Conservation (phyloP, 768 basidiomycete species). For the Leccinum aurantiacum region DNA sequence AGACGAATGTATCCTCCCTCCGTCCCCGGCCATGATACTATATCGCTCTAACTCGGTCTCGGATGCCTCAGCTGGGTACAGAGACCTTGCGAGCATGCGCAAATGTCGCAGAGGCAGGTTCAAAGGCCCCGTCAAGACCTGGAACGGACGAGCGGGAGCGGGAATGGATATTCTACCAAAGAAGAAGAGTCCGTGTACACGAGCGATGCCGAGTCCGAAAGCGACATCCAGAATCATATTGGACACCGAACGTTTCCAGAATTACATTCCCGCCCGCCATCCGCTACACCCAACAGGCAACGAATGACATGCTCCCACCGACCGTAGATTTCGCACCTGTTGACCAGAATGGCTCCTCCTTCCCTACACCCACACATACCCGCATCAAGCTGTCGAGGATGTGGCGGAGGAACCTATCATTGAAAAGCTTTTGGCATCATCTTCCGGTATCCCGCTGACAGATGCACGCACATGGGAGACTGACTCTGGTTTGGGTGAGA, state of each 20-base stretch:
- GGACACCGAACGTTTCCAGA: background rate
- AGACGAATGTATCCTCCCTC: conserved; percentile 6
- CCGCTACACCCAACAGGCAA: background rate
- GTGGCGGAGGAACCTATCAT: conserved; percentile 28
- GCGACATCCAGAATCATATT: conserved; percentile 6
- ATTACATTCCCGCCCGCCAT: background rate
- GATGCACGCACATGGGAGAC: conserved; percentile 34
- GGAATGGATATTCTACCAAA: conserved; percentile 24
- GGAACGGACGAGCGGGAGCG: conserved; percentile 30
- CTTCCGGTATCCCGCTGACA: conserved; percentile 19
- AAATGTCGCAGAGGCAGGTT: conserved; percentile 30
- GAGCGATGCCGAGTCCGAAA: conserved; percentile 27
- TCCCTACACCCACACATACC: conserved; percentile 8
- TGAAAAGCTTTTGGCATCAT: conserved; percentile 27
- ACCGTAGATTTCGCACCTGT: background rate
- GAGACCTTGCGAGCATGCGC: conserved; percentile 28
- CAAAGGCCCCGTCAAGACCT: conserved; percentile 35
- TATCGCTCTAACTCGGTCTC: conserved; percentile 27
- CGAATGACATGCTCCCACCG: background rate
- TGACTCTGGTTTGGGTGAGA: conserved; percentile 30
- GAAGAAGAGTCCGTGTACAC: conserved; percentile 23
- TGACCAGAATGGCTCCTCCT: conserved; percentile 15
- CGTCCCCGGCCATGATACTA: conserved; percentile 17
- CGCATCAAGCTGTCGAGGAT: background rate
- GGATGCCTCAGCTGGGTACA: conserved; percentile 26